phyloP scores from a whole-genome alignment of 768 basidiomycete genomes.

The Cystofilobasidium bisporidii region DNA sequence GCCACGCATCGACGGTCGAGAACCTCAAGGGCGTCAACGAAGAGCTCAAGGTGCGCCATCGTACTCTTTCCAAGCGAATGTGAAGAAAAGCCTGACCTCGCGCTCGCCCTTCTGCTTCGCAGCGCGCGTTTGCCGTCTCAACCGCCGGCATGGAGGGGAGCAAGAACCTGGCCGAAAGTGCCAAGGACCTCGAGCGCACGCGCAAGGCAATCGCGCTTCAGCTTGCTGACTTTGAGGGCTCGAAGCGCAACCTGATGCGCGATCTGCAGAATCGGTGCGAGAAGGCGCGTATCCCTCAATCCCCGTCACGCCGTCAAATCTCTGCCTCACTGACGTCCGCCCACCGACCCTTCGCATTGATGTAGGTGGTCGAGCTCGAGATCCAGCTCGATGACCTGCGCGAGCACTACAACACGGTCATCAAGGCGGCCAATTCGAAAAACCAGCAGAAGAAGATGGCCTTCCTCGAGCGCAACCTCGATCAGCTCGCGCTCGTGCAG shows the following conservation, averaged over 20 bases:
- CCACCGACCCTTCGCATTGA: conserved; percentile 25
- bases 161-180: conserved; percentile 91
- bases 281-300: conserved; percentile 54
- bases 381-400: conserved; percentile 97
- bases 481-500: conserved; percentile 88
- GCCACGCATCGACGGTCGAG: conserved; percentile 74
- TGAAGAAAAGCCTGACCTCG: neutral
- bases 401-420: conserved; percentile 98
- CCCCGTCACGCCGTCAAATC: neutral
- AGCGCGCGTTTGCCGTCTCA: conserved; percentile 96
- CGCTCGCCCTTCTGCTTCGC: neutral
- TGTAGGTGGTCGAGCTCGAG: conserved; percentile 99
- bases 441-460: conserved; percentile 99
- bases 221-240: conserved; percentile 93
- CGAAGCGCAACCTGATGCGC: conserved; percentile 97
- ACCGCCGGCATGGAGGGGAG: conserved; percentile 95
- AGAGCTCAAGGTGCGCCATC: conserved; percentile 72
- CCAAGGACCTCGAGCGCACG: conserved; percentile 91
- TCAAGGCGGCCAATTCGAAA: conserved; percentile 94
- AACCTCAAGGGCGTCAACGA: conserved; percentile 93
- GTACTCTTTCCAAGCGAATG: neutral
- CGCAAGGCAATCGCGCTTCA: conserved; percentile 97
- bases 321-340: neutral
- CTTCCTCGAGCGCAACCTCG: conserved; percentile 91
- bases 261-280: conserved; percentile 99